Base-by-base conservation (phyloP, 176 grass and related monocot genomes). In the Elaeis guineensis region DNA sequence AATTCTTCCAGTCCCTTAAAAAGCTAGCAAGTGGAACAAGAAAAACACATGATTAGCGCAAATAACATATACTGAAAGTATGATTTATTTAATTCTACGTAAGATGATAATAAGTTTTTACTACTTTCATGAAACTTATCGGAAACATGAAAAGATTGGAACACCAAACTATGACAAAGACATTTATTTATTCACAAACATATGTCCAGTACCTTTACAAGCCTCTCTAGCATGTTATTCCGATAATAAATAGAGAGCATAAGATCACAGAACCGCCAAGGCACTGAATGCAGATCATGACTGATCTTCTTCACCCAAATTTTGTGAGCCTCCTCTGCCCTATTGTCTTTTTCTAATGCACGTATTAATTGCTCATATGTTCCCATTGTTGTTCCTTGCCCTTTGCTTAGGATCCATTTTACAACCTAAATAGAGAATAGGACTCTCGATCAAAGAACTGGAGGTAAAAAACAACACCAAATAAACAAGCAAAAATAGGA, bases 331-430 rank as follows among this genome's bases (percentile, higher is more conserved):
- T 96, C 91, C 54, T 96, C 86, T 9, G 91, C 91, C 71, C 91
- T 86, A 71, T 90, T 90, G 50, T 96, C 86, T 72, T 90, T 96
- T 73, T 96, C 91, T 68, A 96, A 80, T 59, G 91, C 86, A 48
- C 79, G 65, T 9, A 80, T 80, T 78, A 96, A 64, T 71, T 79
- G 83, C 75, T 90, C 78, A 50, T 90, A 90, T 59, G 86, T 90
- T 77, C 78, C 75, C 64, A 82, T 69, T 54, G 86, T 95, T 52
- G 65, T 96, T 76, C 91, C 86, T 85, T 90, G 91, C 60, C 91
- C 91, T 82, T 90, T 96, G 80, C 83, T 96, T 50, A 90, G 59
- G 75, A 87, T 87, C 91, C 91, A 90, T 82, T 96, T 90, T 75
- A 96, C 26, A 18, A 96, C 83, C 91, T 96, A 58, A 51, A 61